These are phyloP conservation scores for Eucalyptus victrix DNA, from an alignment of 345 rosid species.

Conservation along the genomic window DNA sequence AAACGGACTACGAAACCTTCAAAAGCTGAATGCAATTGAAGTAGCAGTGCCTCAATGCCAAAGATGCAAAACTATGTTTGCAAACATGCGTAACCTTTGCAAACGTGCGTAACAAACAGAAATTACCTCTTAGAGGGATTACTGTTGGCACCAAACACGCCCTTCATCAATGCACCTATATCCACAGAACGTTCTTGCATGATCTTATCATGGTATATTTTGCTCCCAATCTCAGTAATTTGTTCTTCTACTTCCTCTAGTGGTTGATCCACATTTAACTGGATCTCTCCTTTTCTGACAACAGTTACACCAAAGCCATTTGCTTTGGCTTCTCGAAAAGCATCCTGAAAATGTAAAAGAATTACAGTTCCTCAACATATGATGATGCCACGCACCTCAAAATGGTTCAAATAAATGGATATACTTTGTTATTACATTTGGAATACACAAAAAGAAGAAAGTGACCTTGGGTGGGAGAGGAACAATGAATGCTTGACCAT, in stretches of 20 bases:
- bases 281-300: slow-evolving; percentile 61
- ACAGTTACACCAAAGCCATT: slow-evolving; percentile 80
- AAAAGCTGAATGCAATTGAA: background rate
- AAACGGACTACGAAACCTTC: background rate
- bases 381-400: background rate
- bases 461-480: slow-evolving; percentile 80
- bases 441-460: background rate
- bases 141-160: slow-evolving; percentile 33
- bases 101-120: background rate
- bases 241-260: slow-evolving; percentile 80
- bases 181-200: slow-evolving; percentile 72
- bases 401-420: background rate
- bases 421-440: background rate
- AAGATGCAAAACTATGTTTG: background rate
- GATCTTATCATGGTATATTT: slow-evolving; percentile 71
- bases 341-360: slow-evolving; percentile 29
- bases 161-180: slow-evolving; percentile 71
- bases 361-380: background rate
- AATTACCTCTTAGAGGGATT: slow-evolving; percentile 25
- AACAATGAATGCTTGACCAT: slow-evolving; percentile 71
- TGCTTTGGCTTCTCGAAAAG: slow-evolving; percentile 78
- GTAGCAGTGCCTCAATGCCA: background rate
- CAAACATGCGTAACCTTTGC: background rate
- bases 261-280: slow-evolving; percentile 66
- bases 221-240: slow-evolving; percentile 73